Base-by-base conservation (phyloP, 345 rosid genomes). In the Sisymbrium irio region DNA sequence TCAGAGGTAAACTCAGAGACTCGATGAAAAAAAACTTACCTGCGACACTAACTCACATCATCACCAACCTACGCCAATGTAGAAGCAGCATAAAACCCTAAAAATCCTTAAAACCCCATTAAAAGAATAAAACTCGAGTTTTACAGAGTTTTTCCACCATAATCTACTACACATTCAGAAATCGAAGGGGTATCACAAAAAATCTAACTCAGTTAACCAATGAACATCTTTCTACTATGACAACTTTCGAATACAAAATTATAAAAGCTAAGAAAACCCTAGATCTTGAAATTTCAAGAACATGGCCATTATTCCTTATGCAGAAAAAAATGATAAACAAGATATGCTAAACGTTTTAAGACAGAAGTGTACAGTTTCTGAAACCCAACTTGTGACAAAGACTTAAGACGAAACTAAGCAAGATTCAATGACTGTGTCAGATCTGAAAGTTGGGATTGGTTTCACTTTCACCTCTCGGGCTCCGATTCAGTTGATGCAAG, bases 401-500 rank as follows among this genome's bases (percentile, higher is more conserved):
- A 9, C 14, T 32, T 12, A 46, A 7, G 36, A 10, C 20, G 20
- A 18, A 25, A 6, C 9, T 6, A 25, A 47, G 20, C 50, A 17
- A 39, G 27, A 41, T 9, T 5, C 17, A 7, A 49, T 49, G 51
- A 49, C 12, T 12, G n/a, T 1, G 15, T 75, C 83, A 79, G 90
- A 86, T 84, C 88, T 81, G 81, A 80, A 51, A 32, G 4, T 18
- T 22, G 25, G 25, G 25, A 22, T 22, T 22, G 25, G 2, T 22
- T 22, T n/a, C n/a, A n/a, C n/a, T n/a, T 77, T 86, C 89, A 86
- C 89, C 87, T 77, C 91, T 77, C 91, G 86, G 93, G 62, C 89
- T 90, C 96, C 83, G 95, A 92, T 92, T 92, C 94, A 88, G 87
- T 92, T 92, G 97, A 85, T 88, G 90, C 97, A 92, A 89, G 89